phyloP scores from a whole-genome alignment of 192 early-diverging fungal genomes.

The Coemansia sp. region DNA sequence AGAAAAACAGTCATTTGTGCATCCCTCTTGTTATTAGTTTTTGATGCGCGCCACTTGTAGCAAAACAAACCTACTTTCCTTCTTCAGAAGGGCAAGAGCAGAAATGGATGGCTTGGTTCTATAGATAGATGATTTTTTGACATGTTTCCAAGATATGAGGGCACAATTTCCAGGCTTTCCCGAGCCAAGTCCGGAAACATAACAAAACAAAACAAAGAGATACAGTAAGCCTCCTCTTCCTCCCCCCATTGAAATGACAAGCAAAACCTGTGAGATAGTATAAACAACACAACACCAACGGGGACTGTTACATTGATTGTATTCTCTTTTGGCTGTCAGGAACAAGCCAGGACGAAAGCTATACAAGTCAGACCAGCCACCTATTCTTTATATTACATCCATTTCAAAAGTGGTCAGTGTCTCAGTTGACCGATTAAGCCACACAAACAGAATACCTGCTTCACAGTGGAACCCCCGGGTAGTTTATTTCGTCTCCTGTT shows the following conservation, averaged over 20 bases:
- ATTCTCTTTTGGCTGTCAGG: too few species aligned
- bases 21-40: neutral
- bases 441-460: neutral
- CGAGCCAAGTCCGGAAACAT: too few species aligned
- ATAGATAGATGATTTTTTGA: neutral
- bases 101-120: neutral
- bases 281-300: constrained; percentile 4
- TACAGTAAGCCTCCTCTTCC: neutral
- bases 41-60: neutral
- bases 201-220: neutral
- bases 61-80: neutral
- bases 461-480: neutral
- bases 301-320: too few species aligned
- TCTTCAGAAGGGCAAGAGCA: neutral
- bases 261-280: neutral
- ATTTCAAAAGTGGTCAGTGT: neutral
- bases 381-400: neutral
- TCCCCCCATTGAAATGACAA: neutral
- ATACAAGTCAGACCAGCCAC: neutral
- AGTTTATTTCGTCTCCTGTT: too few species aligned
- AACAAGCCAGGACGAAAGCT: too few species aligned
- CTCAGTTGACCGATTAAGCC: neutral
- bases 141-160: too few species aligned
- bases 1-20: too few species aligned
- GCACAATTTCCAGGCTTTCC: neutral